Percentiles rank a stretch among this genome's conserved stretches.
Conservation (phyloP, 306 rosid genomes). For the Hippophae gyantsensis region DNA sequence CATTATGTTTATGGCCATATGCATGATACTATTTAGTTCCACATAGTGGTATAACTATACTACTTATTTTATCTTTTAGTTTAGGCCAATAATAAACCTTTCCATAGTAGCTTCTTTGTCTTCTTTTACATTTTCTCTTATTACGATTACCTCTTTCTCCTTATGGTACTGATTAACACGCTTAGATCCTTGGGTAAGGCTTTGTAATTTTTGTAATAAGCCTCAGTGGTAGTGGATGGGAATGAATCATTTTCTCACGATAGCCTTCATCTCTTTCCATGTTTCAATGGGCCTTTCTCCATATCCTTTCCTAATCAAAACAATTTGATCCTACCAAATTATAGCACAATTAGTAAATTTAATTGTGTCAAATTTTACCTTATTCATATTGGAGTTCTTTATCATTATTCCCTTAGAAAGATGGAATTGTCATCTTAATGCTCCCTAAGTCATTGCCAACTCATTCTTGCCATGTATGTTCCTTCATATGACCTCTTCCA, state of each 20-base stretch:
- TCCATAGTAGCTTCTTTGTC: too few species aligned
- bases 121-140: too few species aligned
- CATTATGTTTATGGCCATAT: neutral
- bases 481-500: too few species aligned
- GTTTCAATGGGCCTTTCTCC: neutral
- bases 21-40: too few species aligned
- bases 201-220: neutral
- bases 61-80: too few species aligned
- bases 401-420: too few species aligned
- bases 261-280: neutral
- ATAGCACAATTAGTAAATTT: neutral
- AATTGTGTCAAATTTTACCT: neutral
- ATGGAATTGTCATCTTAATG: too few species aligned
- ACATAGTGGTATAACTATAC: too few species aligned
- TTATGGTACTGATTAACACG: too few species aligned
- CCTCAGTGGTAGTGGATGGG: neutral
- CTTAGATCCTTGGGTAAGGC: neutral
- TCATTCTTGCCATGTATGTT: too few species aligned
- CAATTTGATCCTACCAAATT: neutral
- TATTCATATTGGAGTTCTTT: neutral
- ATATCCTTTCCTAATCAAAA: neutral
- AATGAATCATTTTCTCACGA: neutral
- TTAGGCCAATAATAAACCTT: neutral
- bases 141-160: too few species aligned
- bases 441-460: too few species aligned